Percentiles rank a stretch among this genome's conserved stretches.
These are phyloP conservation scores for Rehmannia glutinosa DNA, from an alignment of 257 asterid species.

Conservation along the genomic window DNA sequence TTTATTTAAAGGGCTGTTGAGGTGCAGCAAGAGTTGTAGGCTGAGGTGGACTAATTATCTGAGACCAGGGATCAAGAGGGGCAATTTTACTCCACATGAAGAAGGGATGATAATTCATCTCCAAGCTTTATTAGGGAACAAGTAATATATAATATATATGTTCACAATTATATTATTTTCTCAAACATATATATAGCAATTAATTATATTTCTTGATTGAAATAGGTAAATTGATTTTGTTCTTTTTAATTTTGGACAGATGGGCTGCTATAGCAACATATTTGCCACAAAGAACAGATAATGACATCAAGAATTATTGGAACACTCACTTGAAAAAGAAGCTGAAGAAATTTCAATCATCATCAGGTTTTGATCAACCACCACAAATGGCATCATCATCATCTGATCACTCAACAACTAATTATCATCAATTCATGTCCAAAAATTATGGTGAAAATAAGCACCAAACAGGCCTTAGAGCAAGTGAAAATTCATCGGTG, in stretches of 20 bases:
- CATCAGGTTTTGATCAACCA: conserved; percentile 26
- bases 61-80: conserved; percentile 96
- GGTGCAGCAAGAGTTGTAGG: conserved; percentile 99
- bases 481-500: conserved; percentile 33
- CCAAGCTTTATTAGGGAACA: conserved; percentile 92
- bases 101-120: conserved; percentile 98
- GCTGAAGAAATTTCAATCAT: conserved; percentile 57
- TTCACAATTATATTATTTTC: no score
- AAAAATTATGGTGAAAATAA: conserved; percentile 15
- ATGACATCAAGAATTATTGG: conserved; percentile 96
- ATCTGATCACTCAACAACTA: conserved; percentile 16
- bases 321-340: conserved; percentile 93
- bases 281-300: conserved; percentile 91
- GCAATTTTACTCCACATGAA: conserved; percentile 93
- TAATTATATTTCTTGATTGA: no score
- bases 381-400: conserved; percentile 22
- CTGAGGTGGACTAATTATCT: conserved; percentile 94
- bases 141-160: conserved; percentile 33
- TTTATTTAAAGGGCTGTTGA: conserved; percentile 52
- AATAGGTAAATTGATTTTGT: no score
- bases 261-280: conserved; percentile 99
- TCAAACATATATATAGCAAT: no score
- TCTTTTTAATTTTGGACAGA: conserved; percentile 26
- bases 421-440: conserved; percentile 36
- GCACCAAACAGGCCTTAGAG: conserved; percentile 6